These are phyloP conservation scores for Nevesoporus exiguus DNA, from an alignment of 768 basidiomycete species.

Conservation along the genomic window DNA sequence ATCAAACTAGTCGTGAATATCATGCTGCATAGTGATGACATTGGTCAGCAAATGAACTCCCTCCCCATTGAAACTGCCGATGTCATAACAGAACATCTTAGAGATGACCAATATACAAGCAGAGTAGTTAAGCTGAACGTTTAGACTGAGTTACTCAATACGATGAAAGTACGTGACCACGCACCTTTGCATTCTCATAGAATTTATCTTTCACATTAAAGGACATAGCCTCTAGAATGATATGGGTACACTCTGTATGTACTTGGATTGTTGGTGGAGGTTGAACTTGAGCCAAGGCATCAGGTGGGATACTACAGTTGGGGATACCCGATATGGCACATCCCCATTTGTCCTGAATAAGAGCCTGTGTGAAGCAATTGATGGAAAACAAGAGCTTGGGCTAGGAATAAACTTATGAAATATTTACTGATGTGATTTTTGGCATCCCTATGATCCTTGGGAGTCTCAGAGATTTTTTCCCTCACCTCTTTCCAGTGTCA, in stretches of 20 bases:
- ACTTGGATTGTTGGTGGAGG: background rate
- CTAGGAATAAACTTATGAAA: background rate
- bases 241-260: background rate
- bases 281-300: background rate
- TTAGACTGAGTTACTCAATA: background rate
- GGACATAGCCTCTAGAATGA: conserved; percentile 4
- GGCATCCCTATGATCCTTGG: conserved; percentile 1
- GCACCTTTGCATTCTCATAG: background rate
- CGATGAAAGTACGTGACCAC: background rate
- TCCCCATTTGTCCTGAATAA: conserved; percentile 35
- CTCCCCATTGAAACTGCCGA: background rate
- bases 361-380: conserved; percentile 25
- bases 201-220: background rate
- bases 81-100: conserved; percentile 2
- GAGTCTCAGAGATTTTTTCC: background rate
- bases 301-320: conserved; percentile 8
- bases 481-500: background rate
- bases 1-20: conserved; percentile 2
- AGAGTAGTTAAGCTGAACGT: conserved; percentile 2
- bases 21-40: background rate
- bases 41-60: conserved; percentile 9
- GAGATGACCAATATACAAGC: conserved; percentile 2
- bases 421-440: conserved; percentile 3
- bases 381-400: background rate
- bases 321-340: conserved; percentile 32